phyloP scores from a whole-genome alignment of 495 filamentous ascomycete species.

The Cudoniella acicularis region DNA sequence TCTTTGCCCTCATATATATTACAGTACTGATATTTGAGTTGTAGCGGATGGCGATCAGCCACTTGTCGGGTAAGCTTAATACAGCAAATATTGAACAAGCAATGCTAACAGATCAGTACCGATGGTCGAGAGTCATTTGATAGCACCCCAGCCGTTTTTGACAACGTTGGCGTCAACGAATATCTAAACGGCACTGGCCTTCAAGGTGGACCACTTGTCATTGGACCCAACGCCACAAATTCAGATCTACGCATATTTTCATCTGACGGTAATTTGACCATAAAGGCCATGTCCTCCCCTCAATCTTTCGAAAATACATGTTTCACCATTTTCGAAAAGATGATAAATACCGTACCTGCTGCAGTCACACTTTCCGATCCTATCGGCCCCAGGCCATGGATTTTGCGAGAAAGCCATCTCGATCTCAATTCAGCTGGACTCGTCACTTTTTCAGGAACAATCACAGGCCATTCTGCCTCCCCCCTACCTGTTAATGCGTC shows the following conservation, averaged over 20 bases:
- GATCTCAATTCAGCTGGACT: conserved; percentile 11
- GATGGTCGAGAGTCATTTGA: conserved; percentile 24
- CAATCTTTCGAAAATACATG: conserved; percentile 31
- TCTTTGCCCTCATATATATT: not conserved
- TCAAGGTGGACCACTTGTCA: conserved; percentile 29
- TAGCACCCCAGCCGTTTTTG: conserved; percentile 9
- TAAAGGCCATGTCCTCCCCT: conserved; percentile 29
- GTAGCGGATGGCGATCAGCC: not conserved
- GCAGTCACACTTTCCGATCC: conserved; percentile 30
- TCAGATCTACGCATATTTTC: conserved; percentile 39
- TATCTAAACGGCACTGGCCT: conserved; percentile 8
- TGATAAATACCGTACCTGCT: conserved; percentile 39
- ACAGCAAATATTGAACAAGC: not conserved
- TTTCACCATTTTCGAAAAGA: conserved; percentile 33
- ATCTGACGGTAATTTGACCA: conserved; percentile 36
- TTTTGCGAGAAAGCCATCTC: conserved; percentile 5
- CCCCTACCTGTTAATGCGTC: conserved; percentile 1
- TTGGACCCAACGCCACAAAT: conserved; percentile 25
- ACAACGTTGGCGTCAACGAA: conserved; percentile 4
- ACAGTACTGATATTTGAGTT: conserved; percentile 1
- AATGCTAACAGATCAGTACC: conserved; percentile 24
- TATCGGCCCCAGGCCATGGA: conserved; percentile 28
- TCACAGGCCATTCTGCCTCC: conserved; percentile 1
- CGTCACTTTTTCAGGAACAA: conserved; percentile 10
- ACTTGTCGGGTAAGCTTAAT: not conserved